A percentile compares a stretch with the other conserved stretches of the same genome.
These are phyloP conservation scores for Thielaviopsis ethacetica DNA, from an alignment of 2,329 filamentous ascomycete genomes.

Conservation along the genomic window DNA sequence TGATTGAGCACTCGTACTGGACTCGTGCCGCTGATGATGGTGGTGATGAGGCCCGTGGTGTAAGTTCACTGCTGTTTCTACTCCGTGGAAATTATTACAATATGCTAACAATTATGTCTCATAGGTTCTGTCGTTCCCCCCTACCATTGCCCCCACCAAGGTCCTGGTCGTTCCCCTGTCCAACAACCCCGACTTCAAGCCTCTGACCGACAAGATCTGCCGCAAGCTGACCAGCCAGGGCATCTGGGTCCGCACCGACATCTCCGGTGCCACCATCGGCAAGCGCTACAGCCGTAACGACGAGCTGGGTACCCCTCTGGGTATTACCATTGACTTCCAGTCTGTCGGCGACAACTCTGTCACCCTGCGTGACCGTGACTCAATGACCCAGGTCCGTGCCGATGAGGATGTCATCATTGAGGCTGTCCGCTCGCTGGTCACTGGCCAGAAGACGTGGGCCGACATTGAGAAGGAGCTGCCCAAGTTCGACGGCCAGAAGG, in stretches of 20 bases:
- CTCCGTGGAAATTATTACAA: conserved; percentile 18
- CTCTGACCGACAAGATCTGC: conserved; percentile 49
- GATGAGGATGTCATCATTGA: conserved; percentile 56
- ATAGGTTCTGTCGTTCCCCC: conserved; percentile 26
- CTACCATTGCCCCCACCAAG: conserved; percentile 64
- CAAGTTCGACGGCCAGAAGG: conserved; percentile 64
- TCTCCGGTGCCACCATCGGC: conserved; percentile 70
- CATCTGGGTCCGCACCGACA: conserved; percentile 63
- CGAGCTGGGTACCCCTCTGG: conserved; percentile 75
- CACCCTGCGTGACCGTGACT: conserved; percentile 71
- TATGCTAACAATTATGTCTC: conserved; percentile 17
- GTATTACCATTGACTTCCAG: conserved; percentile 83
- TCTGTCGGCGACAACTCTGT: conserved; percentile 66
- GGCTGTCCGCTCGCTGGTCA: conserved; percentile 37
- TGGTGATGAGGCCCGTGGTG: conserved; percentile 61
- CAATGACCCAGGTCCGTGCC: conserved; percentile 67
- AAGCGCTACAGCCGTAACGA: conserved; percentile 82
- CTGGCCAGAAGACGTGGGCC: conserved; percentile 36
- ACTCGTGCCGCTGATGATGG: conserved; percentile 58
- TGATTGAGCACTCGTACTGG: conserved; percentile 96
- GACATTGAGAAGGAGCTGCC: conserved; percentile 67
- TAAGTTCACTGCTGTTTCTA: conserved; percentile 31
- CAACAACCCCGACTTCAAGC: conserved; percentile 54
- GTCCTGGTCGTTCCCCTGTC: conserved; percentile 73
- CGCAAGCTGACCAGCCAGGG: conserved; percentile 53